Evolutionary conservation across 805 yeast species (phyloP).

Genomic region (Sporopachydermia lactativora): DNA sequence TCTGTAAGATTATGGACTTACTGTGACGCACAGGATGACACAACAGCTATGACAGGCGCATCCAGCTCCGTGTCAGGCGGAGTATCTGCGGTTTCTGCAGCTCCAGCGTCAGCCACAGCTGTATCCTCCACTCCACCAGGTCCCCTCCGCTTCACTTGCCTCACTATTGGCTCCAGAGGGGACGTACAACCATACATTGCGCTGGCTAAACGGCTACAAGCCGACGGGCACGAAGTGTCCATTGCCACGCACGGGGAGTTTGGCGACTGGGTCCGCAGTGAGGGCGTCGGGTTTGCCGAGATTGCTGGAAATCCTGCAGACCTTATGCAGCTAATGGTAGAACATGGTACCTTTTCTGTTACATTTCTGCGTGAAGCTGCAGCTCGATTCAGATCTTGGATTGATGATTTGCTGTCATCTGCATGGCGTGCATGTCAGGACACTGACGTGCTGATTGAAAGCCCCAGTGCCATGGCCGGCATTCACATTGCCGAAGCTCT

Average conservation of each 20-base stretch:
- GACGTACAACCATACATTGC: slow-evolving; percentile 96
- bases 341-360: slow-evolving; percentile 78
- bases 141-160: slow-evolving; percentile 43
- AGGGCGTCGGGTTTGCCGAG: slow-evolving; percentile 54
- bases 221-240: slow-evolving; percentile 73
- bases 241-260: slow-evolving; percentile 85
- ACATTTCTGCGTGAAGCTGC: slow-evolving; percentile 76
- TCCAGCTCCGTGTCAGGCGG: background rate
- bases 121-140: slow-evolving; percentile 34
- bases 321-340: slow-evolving; percentile 83
- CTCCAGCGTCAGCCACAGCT: background rate
- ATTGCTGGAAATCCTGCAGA: slow-evolving; percentile 92
- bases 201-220: slow-evolving; percentile 59
- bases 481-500: slow-evolving; percentile 90
- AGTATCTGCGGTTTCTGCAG: background rate
- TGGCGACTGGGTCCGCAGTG: slow-evolving; percentile 51
- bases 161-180: slow-evolving; percentile 92
- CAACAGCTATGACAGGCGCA: background rate
- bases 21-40: slow-evolving; percentile 28
- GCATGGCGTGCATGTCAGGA: slow-evolving; percentile 84
- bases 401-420: slow-evolving; percentile 49
- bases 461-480: slow-evolving; percentile 96
- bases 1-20: slow-evolving; percentile 48
- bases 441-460: slow-evolving; percentile 74
- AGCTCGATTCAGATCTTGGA: slow-evolving; percentile 69